These are phyloP conservation scores for Cytospora chrysosperma DNA, from an alignment of 2,329 filamentous ascomycete species.

Conservation along the genomic window DNA sequence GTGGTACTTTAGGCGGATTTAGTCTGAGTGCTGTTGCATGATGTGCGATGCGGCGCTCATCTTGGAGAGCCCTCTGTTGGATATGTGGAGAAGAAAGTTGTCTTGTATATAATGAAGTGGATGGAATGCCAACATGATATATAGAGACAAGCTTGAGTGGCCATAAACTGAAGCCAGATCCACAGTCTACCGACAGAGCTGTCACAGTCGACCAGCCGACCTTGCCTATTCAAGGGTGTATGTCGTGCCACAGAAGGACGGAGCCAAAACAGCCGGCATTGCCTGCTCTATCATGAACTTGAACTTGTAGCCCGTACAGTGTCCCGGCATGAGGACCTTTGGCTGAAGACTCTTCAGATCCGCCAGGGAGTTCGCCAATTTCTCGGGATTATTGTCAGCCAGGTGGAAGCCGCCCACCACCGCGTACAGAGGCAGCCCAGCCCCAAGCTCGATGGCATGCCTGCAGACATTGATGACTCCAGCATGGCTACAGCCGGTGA, in stretches of 20 bases:
- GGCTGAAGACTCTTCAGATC: constrained; percentile 48
- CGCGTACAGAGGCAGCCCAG: constrained; percentile 44
- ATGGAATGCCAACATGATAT: background rate
- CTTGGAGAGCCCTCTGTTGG: background rate
- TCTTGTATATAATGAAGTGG: background rate
- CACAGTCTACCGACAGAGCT: too few relatives aligned
- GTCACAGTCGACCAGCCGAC: background rate
- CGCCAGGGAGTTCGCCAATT: constrained; percentile 44
- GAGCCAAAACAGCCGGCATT: constrained; percentile 50
- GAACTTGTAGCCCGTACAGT: constrained; percentile 56
- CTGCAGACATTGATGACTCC: constrained; percentile 52
- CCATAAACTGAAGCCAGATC: too few relatives aligned
- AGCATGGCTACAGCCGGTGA: constrained; percentile 56
- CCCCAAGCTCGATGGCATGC: constrained; percentile 43
- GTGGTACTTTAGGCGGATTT: constrained; percentile 34
- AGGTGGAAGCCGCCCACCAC: constrained; percentile 56
- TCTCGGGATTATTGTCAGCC: constrained; percentile 43
- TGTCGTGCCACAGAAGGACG: constrained; percentile 49
- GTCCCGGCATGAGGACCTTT: constrained; percentile 51
- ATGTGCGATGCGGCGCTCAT: background rate
- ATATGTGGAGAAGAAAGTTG: background rate
- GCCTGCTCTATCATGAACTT: constrained; percentile 51
- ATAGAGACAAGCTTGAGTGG: too few relatives aligned
- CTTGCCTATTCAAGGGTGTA: constrained; percentile 24
- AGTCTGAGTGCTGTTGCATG: constrained; percentile 28